Evolutionary conservation across 805 yeast genomes (phyloP), one percentile per base, ranked within the genome.

Genomic region (Metschnikowia shivogae): DNA sequence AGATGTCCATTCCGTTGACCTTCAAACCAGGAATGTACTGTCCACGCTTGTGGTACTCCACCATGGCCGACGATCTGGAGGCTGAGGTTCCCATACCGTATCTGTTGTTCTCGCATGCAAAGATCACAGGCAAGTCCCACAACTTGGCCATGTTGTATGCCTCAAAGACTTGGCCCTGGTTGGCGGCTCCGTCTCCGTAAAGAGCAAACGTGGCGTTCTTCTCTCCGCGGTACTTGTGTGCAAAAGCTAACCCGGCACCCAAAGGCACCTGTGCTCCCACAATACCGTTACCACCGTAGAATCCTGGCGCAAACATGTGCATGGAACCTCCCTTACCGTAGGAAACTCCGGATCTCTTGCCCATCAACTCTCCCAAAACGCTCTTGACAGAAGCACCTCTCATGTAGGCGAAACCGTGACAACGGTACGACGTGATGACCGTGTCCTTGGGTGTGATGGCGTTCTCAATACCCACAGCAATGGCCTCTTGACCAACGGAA

Each of bases 1-100:
- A 73, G 54, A 87, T 86, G 69, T 93, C 98, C 99, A 93, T 93
- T 77, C 98, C 99, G 71, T 93, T 93, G 63, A 92, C 87, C 78
- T 90, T 93, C 66, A 93, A 77, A 76, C 99, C 99, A 56, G 99
- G 99, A 58, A 93, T 93, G 78, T 89, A 93, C 76, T 93, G 99
- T 67, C 98, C 99, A 77, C 99, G 89, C 83, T 92, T 89, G 83
- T 87, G 87, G 79, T 89, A 93, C 62, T 93, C 97, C 49, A 95
- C 85, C 78, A 89, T 73, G 43, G 99, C 99, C 43, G 97, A 89
- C 11, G 97, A 89, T 76, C 99, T 86, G 39, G 96, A 71, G 45
- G 98, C 98, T 54, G 99, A 74, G 43, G 99, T 93, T 76, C 99
- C 99, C 99, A 93, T 93, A 80, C 99, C 99, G 70, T 93, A 93